phyloP scores from a whole-genome alignment of 257 asterid species.

The Petunia secreta region DNA sequence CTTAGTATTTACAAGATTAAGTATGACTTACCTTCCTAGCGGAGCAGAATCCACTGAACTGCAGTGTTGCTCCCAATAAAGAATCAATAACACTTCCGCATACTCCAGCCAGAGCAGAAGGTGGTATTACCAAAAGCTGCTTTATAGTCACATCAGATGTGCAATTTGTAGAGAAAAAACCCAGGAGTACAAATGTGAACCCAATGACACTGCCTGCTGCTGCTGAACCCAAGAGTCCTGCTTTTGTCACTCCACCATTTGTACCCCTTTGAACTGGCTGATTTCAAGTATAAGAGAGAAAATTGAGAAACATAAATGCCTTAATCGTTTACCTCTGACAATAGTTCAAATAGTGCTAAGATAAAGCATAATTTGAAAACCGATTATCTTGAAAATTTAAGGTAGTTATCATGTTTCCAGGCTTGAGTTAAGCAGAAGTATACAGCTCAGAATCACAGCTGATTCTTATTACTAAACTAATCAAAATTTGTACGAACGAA shows the following conservation, averaged over 20 bases:
- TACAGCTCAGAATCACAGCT: not conserved
- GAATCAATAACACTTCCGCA: slow-evolving; percentile 89
- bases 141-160: slow-evolving; percentile 50
- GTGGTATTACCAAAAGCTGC: slow-evolving; percentile 75
- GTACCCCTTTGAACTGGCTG: slow-evolving; percentile 95
- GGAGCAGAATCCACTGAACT: slow-evolving; percentile 86
- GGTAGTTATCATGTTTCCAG: slow-evolving; percentile 18
- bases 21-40: slow-evolving; percentile 70
- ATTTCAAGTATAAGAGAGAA: slow-evolving; percentile 6
- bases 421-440: not conserved
- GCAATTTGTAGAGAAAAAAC: slow-evolving; percentile 74
- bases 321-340: not conserved
- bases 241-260: slow-evolving; percentile 89
- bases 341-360: not conserved
- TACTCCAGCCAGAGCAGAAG: slow-evolving; percentile 82
- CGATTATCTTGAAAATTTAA: not conserved
- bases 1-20: not conserved
- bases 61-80: slow-evolving; percentile 90
- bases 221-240: slow-evolving; percentile 86
- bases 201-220: slow-evolving; percentile 84
- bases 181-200: slow-evolving; percentile 62
- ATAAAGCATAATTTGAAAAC: slow-evolving; percentile 14
- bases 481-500: not conserved
- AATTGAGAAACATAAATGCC: slow-evolving; percentile 15
- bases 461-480: not conserved